Evolutionary conservation across 2,329 filamentous ascomycete genomes (phyloP), one percentile per base, ranked within the genome.

Genomic region (Xylariaceae sp.): DNA sequence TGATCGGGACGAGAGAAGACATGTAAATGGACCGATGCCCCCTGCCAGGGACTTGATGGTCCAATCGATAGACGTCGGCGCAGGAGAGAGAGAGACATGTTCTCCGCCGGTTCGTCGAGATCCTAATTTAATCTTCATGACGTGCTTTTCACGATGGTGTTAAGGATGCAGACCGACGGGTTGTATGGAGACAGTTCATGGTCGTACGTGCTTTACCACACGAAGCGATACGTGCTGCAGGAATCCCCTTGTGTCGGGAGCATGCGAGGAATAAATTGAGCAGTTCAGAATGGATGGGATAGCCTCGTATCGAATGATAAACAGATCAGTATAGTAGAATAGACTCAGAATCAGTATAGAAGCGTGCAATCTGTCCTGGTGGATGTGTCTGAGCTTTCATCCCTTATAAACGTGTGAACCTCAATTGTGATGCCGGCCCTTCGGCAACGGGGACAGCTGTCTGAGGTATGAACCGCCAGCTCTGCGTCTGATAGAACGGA

Each of bases 181-280:
- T 6, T 15, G 18, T 17, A 11, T 30, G 8, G 42, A 13, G 9
- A 9, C 11, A 13, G n/a, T 9, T 5, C 6, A 10, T 17, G 58
- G 59, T 66, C 61, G 59, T 60, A 49, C 55, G 53, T 34, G 11
- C 18, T 56, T 8, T 35, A 50, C 44, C 18, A 35, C 8, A 18
- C 35, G 50, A 56, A 56, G 45, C 23, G 18, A 54, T 17, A 51
- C n/a, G 30, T 54, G 45, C 49, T 42, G 30, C 53, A 63, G 61
- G 56, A 57, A 56, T 53, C 59, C 52, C 11, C 23, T 55, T 55
- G 51, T 55, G 37, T 53, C 30, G 15, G 23, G 35, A 42, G 17
- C 34, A 39, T 9, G 35, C 30, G 6, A 35, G 7, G 4, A 34
- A 52, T 17, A 57, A n/a, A 37, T 52, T 45, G 49, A 18, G 10